Conservation (phyloP, 2,329 filamentous ascomycete genomes). For the Colletotrichum cuscutae region DNA sequence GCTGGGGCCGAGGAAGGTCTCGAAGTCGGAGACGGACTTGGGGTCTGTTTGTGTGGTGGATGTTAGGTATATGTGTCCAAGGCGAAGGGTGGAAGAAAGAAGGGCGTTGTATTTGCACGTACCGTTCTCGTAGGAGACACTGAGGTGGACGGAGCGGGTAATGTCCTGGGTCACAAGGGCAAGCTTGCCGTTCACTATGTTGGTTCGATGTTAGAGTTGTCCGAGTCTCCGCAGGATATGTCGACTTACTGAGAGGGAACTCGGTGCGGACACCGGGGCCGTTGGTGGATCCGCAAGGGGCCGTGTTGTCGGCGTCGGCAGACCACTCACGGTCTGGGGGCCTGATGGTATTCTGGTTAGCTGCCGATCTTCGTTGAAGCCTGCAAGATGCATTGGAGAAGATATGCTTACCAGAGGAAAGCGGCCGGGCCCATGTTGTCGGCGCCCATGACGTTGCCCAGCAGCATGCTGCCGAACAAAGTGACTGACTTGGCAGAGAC, state of each 20-base stretch:
- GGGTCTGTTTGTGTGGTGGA: conserved; percentile 44
- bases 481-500: conserved; percentile 31
- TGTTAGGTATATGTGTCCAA: neutral
- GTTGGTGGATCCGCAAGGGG: conserved; percentile 65
- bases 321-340: conserved; percentile 67
- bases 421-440: conserved; percentile 64
- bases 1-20: conserved; percentile 47
- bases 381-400: neutral
- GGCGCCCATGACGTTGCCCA: conserved; percentile 28
- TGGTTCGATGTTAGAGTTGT: neutral
- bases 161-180: conserved; percentile 67
- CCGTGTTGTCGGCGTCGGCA: conserved; percentile 63
- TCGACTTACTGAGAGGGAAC: conserved; percentile 64
- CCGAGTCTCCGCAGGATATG: neutral
- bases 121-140: conserved; percentile 64
- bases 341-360: neutral
- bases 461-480: conserved; percentile 29
- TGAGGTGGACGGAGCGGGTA: conserved; percentile 63
- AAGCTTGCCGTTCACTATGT: conserved; percentile 63
- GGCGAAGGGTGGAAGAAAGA: neutral
- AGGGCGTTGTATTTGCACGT: conserved; percentile 28
- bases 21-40: conserved; percentile 51
- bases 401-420: conserved; percentile 60
- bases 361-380: neutral
- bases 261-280: conserved; percentile 60